Evolutionary conservation across 345 rosid species (phyloP).

Genomic region (Pistacia integerrima): DNA sequence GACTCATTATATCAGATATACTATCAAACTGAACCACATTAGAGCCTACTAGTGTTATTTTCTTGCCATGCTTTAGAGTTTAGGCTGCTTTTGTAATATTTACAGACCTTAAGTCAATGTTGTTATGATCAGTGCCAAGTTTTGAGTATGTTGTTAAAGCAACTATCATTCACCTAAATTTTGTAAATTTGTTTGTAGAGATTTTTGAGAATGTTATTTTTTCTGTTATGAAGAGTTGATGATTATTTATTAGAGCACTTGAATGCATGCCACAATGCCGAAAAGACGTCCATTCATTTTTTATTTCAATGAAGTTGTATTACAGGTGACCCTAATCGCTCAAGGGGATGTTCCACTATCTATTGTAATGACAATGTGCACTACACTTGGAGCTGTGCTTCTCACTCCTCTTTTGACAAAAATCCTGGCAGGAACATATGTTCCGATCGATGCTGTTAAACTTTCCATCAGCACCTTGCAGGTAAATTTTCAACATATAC

Average conservation of each 20-base stretch:
- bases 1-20: too few species aligned
- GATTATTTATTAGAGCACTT: neutral
- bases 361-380: conserved; percentile 62
- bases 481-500: conserved; percentile 22
- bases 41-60: too few species aligned
- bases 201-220: neutral
- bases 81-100: too few species aligned
- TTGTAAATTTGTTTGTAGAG: neutral
- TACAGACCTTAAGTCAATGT: too few species aligned
- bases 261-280: neutral
- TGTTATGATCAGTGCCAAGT: neutral
- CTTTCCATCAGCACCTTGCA: conserved; percentile 72
- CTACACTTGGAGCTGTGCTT: conserved; percentile 59
- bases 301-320: conserved; percentile 38
- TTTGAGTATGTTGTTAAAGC: neutral
- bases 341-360: conserved; percentile 71
- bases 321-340: conserved; percentile 74
- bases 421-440: conserved; percentile 63
- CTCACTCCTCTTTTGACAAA: conserved; percentile 64
- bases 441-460: conserved; percentile 59
- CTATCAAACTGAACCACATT: too few species aligned
- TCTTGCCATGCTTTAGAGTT: too few species aligned
- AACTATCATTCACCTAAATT: neutral
- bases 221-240: neutral
- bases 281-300: conserved; percentile 10